A percentile compares a stretch with the other conserved stretches of the same genome.
Conservation (phyloP, 495 filamentous ascomycete genomes). For the Hypoxylon lenormandii region DNA sequence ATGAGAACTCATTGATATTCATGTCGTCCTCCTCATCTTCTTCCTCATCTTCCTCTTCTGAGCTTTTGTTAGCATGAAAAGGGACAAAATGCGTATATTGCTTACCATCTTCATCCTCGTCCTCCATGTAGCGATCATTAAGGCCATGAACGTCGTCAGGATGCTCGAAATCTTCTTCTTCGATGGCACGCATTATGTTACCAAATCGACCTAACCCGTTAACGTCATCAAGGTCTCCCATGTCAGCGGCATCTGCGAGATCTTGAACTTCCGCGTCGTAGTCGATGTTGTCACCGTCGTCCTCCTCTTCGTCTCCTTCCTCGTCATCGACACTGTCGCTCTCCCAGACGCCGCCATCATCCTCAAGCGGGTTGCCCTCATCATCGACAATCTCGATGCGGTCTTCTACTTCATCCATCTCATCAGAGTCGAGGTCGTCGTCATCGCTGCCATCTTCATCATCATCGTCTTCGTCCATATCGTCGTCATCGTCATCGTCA, state of each 20-base stretch:
- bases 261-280: slow-evolving; percentile 62
- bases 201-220: slow-evolving; percentile 64
- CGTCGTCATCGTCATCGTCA: slow-evolving; percentile 75
- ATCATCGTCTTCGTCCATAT: slow-evolving; percentile 71
- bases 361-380: slow-evolving; percentile 63
- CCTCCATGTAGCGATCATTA: slow-evolving; percentile 74
- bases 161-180: slow-evolving; percentile 71
- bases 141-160: slow-evolving; percentile 58
- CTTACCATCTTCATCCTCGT: slow-evolving; percentile 73
- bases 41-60: slow-evolving; percentile 56
- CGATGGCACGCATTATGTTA: slow-evolving; percentile 70
- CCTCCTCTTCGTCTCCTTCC: slow-evolving; percentile 64
- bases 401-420: slow-evolving; percentile 66
- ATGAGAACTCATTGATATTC: slow-evolving; percentile 73
- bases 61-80: slow-evolving; percentile 45
- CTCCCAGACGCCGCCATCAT: slow-evolving; percentile 66
- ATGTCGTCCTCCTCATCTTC: slow-evolving; percentile 74
- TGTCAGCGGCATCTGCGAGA: slow-evolving; percentile 54
- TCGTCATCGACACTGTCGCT: slow-evolving; percentile 69
- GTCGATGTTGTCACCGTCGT: slow-evolving; percentile 62
- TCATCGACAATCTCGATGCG: slow-evolving; percentile 70
- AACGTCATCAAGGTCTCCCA: slow-evolving; percentile 54
- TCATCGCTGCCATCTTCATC: slow-evolving; percentile 67
- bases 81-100: slow-evolving; percentile 13
- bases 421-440: slow-evolving; percentile 61